A percentile compares a stretch with the other conserved stretches of the same genome.
These are phyloP conservation scores for Hypoxylon rubiginosum DNA, from an alignment of 2,329 filamentous ascomycete genomes.

Conservation along the genomic window DNA sequence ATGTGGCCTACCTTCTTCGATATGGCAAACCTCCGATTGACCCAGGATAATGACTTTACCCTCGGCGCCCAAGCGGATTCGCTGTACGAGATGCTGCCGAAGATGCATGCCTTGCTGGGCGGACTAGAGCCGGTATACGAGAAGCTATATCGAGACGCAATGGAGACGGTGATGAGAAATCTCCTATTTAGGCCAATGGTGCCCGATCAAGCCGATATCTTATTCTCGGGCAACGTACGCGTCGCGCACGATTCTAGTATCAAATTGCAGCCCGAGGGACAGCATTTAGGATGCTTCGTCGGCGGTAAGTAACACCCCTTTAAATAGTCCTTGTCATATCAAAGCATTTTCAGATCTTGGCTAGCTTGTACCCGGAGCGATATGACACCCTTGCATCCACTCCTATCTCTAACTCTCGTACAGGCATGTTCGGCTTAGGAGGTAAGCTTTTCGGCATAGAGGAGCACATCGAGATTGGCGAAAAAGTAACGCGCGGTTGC, in stretches of 20 bases:
- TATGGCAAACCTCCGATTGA: conserved; percentile 62
- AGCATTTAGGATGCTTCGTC: conserved; percentile 62
- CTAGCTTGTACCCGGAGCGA: not conserved
- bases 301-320: conserved; percentile 45
- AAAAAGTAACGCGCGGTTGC: conserved; percentile 66
- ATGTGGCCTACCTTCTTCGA: conserved; percentile 80
- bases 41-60: conserved; percentile 58
- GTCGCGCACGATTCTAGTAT: conserved; percentile 42
- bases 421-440: conserved; percentile 61
- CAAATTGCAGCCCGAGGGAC: conserved; percentile 50
- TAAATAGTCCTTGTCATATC: not conserved
- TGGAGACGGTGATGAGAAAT: conserved; percentile 70
- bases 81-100: conserved; percentile 71
- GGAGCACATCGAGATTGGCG: conserved; percentile 61
- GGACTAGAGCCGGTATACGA: conserved; percentile 72
- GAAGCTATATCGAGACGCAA: conserved; percentile 71
- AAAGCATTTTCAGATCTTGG: not conserved
- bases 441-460: conserved; percentile 59
- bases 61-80: conserved; percentile 68
- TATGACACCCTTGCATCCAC: not conserved
- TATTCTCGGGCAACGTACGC: conserved; percentile 65
- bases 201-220: conserved; percentile 70
- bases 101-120: conserved; percentile 74
- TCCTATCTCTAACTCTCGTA: not conserved
- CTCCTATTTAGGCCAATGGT: conserved; percentile 79